These are phyloP conservation scores for Ophiostoma triangulosporum DNA, from an alignment of 2,329 filamentous ascomycete genomes.

Conservation along the genomic window DNA sequence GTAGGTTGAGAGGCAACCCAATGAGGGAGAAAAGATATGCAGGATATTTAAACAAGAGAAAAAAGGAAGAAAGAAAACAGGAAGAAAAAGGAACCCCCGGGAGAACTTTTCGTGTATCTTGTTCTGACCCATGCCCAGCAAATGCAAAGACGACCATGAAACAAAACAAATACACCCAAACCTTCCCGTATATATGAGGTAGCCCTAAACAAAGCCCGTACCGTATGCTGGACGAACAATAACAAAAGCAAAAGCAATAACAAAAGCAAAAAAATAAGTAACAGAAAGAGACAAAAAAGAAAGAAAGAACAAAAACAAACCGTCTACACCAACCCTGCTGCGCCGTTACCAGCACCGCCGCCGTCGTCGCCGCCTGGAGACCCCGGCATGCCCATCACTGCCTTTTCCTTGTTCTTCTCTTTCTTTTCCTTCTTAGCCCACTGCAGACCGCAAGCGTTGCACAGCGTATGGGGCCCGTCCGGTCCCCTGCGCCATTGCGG, in stretches of 20 bases:
- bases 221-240: not conserved
- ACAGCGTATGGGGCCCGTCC: no score
- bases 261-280: not conserved
- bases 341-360: not conserved
- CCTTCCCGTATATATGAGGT: not conserved
- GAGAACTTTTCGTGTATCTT: conserved; percentile 3
- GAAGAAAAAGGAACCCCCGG: not conserved
- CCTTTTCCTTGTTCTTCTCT: no score
- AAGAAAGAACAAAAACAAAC: not conserved
- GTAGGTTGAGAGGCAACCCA: no score
- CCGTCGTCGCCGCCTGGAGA: no score
- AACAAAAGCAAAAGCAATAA: not conserved
- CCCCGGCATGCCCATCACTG: no score
- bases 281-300: not conserved
- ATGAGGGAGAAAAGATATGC: not conserved
- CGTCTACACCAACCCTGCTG: not conserved
- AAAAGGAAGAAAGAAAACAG: not conserved
- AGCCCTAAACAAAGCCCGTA: not conserved
- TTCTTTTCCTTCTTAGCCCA: no score
- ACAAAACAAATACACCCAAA: not conserved
- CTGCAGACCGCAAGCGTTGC: no score
- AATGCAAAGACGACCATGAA: not conserved
- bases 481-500: no score
- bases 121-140: conserved; percentile 1
- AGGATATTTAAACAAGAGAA: not conserved